Percentiles rank a stretch among this genome's conserved stretches.
phyloP scores from a whole-genome alignment of 352 stramenopile species.

The Pythium aristosporum region DNA sequence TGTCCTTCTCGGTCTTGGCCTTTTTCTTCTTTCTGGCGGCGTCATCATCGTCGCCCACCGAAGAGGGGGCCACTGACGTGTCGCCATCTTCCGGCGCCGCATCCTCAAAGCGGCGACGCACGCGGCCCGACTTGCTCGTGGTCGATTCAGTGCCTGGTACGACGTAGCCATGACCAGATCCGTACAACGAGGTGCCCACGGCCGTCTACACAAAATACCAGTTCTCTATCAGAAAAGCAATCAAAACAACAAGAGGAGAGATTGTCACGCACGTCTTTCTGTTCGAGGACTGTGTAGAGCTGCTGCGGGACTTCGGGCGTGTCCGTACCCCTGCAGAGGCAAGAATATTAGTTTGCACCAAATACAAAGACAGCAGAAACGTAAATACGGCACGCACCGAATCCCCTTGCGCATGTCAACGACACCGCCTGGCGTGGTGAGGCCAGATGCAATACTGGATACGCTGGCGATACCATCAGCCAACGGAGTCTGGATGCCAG shows the following conservation, averaged over 20 bases:
- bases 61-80: slow-evolving; percentile 27
- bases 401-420: slow-evolving; percentile 81
- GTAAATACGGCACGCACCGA: slow-evolving; percentile 31
- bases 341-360: slow-evolving; percentile 3
- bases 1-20: slow-evolving; percentile 72
- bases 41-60: slow-evolving; percentile 48
- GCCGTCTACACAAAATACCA: slow-evolving; percentile 41
- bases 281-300: slow-evolving; percentile 77
- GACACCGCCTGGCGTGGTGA: slow-evolving; percentile 64
- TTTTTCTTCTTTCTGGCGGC: slow-evolving; percentile 71
- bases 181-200: slow-evolving; percentile 72
- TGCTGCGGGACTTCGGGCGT: slow-evolving; percentile 64
- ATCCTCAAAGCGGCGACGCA: slow-evolving; percentile 75
- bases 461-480: slow-evolving; percentile 61
- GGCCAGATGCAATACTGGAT: slow-evolving; percentile 49
- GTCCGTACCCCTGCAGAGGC: slow-evolving; percentile 42
- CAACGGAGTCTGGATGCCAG: slow-evolving; percentile 55
- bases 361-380: not conserved
- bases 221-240: not conserved
- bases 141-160: slow-evolving; percentile 41
- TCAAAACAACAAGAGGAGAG: not conserved
- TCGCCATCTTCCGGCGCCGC: slow-evolving; percentile 29
- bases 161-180: slow-evolving; percentile 73
- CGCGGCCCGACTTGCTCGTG: slow-evolving; percentile 47
- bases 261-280: slow-evolving; percentile 54